Evolutionary conservation across 495 filamentous ascomycete genomes (phyloP).

Genomic region (Penicillium alfredii): DNA sequence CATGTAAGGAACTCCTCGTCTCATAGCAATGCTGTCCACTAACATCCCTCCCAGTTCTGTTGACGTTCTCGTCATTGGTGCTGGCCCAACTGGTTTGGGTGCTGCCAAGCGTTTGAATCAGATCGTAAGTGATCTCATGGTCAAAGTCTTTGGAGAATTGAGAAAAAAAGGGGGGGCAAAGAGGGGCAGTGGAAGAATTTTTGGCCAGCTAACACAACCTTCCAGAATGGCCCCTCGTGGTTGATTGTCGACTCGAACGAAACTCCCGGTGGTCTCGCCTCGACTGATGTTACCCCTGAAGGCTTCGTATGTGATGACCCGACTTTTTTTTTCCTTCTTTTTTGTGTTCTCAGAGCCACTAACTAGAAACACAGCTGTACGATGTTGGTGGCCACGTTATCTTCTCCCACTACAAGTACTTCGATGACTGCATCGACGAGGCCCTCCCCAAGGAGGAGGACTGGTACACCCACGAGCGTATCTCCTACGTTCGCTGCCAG

Average conservation of each 20-base stretch:
- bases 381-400: constrained; percentile 99
- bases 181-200: constrained; percentile 19
- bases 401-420: constrained; percentile 99
- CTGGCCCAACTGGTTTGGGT: constrained; percentile 92
- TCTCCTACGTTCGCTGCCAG: constrained; percentile 98
- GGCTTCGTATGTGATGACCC: constrained; percentile 75
- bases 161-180: constrained; percentile 11
- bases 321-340: constrained; percentile 1
- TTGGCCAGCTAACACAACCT: constrained; percentile 15
- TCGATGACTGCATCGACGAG: constrained; percentile 97
- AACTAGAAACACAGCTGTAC: constrained; percentile 90
- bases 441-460: constrained; percentile 88
- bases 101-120: constrained; percentile 97
- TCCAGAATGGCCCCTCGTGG: constrained; percentile 85
- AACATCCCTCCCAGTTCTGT: constrained; percentile 59
- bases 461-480: constrained; percentile 97
- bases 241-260: constrained; percentile 91
- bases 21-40: constrained; percentile 7
- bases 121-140: constrained; percentile 55
- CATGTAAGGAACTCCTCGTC: constrained; percentile 33
- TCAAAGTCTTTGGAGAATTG: constrained; percentile 5
- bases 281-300: constrained; percentile 91
- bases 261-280: constrained; percentile 92
- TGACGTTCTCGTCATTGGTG: constrained; percentile 97
- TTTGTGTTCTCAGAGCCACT: no score